Evolutionary conservation across 768 basidiomycete genomes (phyloP).

Genomic region (Hysterangium stoloniferum): DNA sequence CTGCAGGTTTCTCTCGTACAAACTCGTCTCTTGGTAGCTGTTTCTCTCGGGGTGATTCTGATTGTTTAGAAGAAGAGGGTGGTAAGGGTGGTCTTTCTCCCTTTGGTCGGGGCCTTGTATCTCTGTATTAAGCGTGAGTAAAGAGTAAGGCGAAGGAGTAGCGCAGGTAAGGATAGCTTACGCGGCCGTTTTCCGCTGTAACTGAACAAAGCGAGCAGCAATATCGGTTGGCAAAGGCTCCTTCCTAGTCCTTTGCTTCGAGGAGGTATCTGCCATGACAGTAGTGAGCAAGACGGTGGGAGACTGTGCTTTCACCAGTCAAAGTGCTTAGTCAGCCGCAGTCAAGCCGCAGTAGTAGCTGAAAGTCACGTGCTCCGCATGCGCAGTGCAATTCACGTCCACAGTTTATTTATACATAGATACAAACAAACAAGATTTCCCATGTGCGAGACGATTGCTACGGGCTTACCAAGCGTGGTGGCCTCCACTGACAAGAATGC

Average conservation of each 20-base stretch:
- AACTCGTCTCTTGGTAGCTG: constrained; percentile 27
- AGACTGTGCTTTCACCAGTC: constrained; percentile 7
- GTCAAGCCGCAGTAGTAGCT: constrained; percentile 7
- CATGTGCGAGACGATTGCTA: no score
- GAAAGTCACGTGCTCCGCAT: constrained; percentile 6
- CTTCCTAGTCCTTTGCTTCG: constrained; percentile 7
- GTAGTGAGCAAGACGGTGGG: constrained; percentile 7
- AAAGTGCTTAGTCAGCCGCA: constrained; percentile 5
- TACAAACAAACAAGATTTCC: constrained; percentile 6
- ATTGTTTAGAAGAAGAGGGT: constrained; percentile 22
- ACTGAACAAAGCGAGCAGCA: constrained; percentile 57
- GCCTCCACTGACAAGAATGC: constrained; percentile 55
- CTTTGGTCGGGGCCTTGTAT: constrained; percentile 39
- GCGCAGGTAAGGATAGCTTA: constrained; percentile 24
- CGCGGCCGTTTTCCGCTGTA: constrained; percentile 59
- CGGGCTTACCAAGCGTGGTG: constrained; percentile 50
- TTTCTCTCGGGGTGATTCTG: constrained; percentile 30
- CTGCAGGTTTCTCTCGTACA: constrained; percentile 36
- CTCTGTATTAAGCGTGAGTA: constrained; percentile 26
- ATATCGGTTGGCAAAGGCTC: constrained; percentile 37
- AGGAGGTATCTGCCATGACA: constrained; percentile 9
- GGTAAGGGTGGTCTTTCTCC: constrained; percentile 34
- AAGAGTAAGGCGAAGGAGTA: background rate
- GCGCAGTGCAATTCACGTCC: constrained; percentile 4
- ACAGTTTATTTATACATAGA: background rate